Base-by-base conservation (phyloP, 148 eudicot genomes). In the Chenopodium suecicum region DNA sequence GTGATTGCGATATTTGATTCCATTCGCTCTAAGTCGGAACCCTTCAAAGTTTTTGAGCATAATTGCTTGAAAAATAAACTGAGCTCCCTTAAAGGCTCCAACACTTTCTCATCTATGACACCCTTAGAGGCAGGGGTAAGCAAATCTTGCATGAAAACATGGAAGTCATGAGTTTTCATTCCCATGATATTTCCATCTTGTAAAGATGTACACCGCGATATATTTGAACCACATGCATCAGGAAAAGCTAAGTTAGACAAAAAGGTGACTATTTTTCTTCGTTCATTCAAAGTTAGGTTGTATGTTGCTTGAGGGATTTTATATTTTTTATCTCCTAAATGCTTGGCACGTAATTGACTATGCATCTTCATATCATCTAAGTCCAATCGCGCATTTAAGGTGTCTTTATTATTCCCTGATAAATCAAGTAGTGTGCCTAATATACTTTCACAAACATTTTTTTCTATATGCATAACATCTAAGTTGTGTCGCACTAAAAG, bases 161-260 rank as follows among this genome's bases (percentile, higher is more conserved):
- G 48, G 48, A 5, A 46, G 0, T 46, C 48, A 46, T 46, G 8
- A 46, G 82, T 77, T 81, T 86, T 83, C 58, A 86, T 29, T 12
- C 84, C 75, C 3, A 66, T 32, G 4, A 83, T 27, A 68, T 69
- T 74, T 4, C 70, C 52, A 67, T 83, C 75, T 2, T 73, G 52
- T 9, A 63, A 9, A 7, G 74, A 29, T 2, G 82, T 84, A 82
- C 87, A 79, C 22, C 82, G 31, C 1, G 82, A n/a, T 2, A 87
- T 79, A 41, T 84, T 87, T 29, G 86, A 79, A 46, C 48, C 9
- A 46, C 2, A 46, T 3, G 74, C 81, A 79, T 86, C 81, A 3
- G 27, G 27, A 27, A 27, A 27, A 27, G 27, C 27, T 27, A 27
- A 27, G 81, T n/a, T 41, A n/a, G 80, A 66, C 7, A 85, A 41